A percentile compares a stretch with the other conserved stretches of the same genome.
Conservation (phyloP, 1,284 basidiomycete genomes). For the Entoloma clypeatum region DNA sequence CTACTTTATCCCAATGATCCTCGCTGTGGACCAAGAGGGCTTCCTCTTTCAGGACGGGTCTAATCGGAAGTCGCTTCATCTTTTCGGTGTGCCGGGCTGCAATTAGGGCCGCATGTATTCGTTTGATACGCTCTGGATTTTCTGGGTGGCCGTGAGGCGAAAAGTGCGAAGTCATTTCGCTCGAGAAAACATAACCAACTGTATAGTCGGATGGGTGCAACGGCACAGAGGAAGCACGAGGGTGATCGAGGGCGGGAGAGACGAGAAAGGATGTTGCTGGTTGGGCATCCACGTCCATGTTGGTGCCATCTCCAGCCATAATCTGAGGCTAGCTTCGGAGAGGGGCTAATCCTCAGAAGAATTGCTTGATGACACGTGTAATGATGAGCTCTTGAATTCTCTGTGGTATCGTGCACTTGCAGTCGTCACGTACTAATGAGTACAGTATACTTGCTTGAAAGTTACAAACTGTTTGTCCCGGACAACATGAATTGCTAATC, state of each 20-base stretch:
- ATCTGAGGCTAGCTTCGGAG: no score
- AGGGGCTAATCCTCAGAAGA: no score
- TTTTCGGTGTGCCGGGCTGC: conserved; percentile 57
- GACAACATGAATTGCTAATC: no score
- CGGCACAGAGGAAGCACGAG: conserved; percentile 41
- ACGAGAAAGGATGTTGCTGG: not conserved
- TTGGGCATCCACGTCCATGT: conserved; percentile 12
- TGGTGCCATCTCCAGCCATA: not conserved
- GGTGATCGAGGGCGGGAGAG: conserved; percentile 13
- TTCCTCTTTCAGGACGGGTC: conserved; percentile 74
- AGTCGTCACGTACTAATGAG: no score
- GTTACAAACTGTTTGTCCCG: no score
- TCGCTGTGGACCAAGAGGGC: conserved; percentile 86
- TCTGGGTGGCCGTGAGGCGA: conserved; percentile 78
- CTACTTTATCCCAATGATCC: conserved; percentile 88
- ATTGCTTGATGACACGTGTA: no score
- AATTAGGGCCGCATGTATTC: conserved; percentile 69
- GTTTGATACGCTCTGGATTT: conserved; percentile 81
- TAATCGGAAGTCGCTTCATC: conserved; percentile 79
- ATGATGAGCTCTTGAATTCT: no score
- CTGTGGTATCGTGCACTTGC: no score
- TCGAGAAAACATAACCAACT: conserved; percentile 85
- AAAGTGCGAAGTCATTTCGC: conserved; percentile 85
- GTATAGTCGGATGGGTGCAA: conserved; percentile 32
- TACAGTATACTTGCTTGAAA: no score